Conservation (phyloP, 116 monocot genomes). For the Cymodocea nodosa region DNA sequence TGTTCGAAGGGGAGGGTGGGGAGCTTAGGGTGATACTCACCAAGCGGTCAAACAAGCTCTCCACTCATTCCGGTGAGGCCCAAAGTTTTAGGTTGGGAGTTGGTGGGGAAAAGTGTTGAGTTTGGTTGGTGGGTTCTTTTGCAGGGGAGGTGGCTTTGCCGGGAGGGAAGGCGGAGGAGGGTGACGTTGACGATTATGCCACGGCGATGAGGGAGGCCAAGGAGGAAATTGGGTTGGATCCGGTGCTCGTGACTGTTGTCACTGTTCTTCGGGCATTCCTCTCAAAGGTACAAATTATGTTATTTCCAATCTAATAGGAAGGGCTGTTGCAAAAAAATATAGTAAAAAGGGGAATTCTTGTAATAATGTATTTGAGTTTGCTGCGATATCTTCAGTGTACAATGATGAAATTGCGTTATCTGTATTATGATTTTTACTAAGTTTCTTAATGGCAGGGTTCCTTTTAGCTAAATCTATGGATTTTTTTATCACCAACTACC, state of each 20-base stretch:
- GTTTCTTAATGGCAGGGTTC: too few relatives aligned
- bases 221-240: conserved; percentile 95
- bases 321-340: too few relatives aligned
- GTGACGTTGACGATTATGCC: conserved; percentile 50
- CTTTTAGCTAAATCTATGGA: too few relatives aligned
- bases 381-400: too few relatives aligned
- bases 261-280: conserved; percentile 62
- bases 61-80: conserved; percentile 68
- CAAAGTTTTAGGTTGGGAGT: neutral
- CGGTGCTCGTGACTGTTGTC: conserved; percentile 52
- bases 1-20: conserved; percentile 57
- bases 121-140: neutral
- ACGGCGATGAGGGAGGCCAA: conserved; percentile 84
- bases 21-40: conserved; percentile 89
- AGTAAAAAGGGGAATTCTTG: too few relatives aligned
- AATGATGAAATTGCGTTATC: too few relatives aligned
- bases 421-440: too few relatives aligned
- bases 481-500: too few relatives aligned
- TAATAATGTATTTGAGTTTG: too few relatives aligned
- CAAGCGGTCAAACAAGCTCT: conserved; percentile 75
- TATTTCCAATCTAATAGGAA: neutral
- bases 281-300: conserved; percentile 47
- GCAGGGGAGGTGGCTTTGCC: conserved; percentile 90
- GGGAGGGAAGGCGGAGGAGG: conserved; percentile 87
- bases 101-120: neutral